Conservation (phyloP, 495 filamentous ascomycete genomes). For the Aspergillus taichungensis region DNA sequence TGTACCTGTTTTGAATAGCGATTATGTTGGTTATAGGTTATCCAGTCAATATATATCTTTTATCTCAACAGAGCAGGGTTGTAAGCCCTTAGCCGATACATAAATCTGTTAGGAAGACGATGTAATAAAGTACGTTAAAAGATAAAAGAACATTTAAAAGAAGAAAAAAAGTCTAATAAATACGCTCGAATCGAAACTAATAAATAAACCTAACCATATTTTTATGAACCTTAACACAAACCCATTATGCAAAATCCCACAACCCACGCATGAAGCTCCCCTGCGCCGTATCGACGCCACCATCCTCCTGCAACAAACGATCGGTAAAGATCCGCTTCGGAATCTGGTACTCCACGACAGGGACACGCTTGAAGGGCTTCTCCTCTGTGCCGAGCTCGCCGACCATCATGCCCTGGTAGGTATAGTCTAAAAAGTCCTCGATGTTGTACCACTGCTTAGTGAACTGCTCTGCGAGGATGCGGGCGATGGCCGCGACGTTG, state of each 20-base stretch:
- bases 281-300: slow-evolving; percentile 32
- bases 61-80: not conserved
- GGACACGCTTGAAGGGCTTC: slow-evolving; percentile 73
- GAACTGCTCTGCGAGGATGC: slow-evolving; percentile 94
- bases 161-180: slow-evolving; percentile 1
- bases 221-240: not conserved
- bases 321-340: slow-evolving; percentile 75
- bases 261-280: slow-evolving; percentile 30
- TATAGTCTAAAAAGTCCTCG: slow-evolving; percentile 95
- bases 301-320: slow-evolving; percentile 35
- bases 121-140: slow-evolving; percentile 8
- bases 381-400: slow-evolving; percentile 56
- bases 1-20: not conserved
- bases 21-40: slow-evolving; percentile 6
- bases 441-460: slow-evolving; percentile 87
- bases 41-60: not conserved
- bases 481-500: slow-evolving; percentile 88
- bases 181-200: not conserved
- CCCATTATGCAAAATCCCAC: slow-evolving; percentile 29
- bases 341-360: slow-evolving; percentile 88
- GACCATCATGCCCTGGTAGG: slow-evolving; percentile 78
- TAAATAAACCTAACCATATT: not conserved
- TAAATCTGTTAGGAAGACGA: not conserved
- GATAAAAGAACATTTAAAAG: not conserved
- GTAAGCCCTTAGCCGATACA: not conserved